Conservation (phyloP, 768 basidiomycete species). For the Saitozyma sp. region DNA sequence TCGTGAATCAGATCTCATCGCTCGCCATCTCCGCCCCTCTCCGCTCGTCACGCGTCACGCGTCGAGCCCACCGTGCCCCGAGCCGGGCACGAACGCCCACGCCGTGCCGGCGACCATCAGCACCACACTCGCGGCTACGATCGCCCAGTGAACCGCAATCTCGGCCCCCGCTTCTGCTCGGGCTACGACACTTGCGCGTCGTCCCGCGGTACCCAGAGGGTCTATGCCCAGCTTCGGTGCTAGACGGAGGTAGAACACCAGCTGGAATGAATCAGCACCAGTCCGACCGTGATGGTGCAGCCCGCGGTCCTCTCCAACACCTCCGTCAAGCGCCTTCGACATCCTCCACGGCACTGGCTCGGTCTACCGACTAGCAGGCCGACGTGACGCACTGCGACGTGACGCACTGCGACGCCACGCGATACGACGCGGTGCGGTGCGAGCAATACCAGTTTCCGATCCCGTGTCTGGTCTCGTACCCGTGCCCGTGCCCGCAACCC, state of each 20-base stretch:
- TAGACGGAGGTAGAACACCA: slow-evolving; percentile 41
- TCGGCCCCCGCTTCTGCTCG: not conserved
- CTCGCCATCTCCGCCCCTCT: too few relatives aligned
- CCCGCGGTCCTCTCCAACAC: not conserved
- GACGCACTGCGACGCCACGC: too few relatives aligned
- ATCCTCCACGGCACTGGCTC: too few relatives aligned
- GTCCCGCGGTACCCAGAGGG: slow-evolving; percentile 1
- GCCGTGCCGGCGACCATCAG: slow-evolving; percentile 80
- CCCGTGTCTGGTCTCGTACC: too few relatives aligned
- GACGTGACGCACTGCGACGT: too few relatives aligned
- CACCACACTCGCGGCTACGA: slow-evolving; percentile 60
- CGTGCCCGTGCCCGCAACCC: too few relatives aligned
- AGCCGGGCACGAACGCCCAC: slow-evolving; percentile 59
- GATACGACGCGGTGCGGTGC: not conserved
- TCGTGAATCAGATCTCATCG: too few relatives aligned
- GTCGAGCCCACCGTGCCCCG: slow-evolving; percentile 14
- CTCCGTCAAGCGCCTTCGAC: too few relatives aligned
- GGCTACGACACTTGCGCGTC: not conserved
- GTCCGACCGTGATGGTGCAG: too few relatives aligned
- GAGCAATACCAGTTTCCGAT: too few relatives aligned
- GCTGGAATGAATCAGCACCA: slow-evolving; percentile 20
- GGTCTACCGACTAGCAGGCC: too few relatives aligned
- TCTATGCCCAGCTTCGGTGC: slow-evolving; percentile 21
- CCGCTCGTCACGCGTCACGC: not conserved
- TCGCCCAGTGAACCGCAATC: slow-evolving; percentile 57